Conservation (phyloP, 139 green algal genomes). For the Chlorella sp. region DNA sequence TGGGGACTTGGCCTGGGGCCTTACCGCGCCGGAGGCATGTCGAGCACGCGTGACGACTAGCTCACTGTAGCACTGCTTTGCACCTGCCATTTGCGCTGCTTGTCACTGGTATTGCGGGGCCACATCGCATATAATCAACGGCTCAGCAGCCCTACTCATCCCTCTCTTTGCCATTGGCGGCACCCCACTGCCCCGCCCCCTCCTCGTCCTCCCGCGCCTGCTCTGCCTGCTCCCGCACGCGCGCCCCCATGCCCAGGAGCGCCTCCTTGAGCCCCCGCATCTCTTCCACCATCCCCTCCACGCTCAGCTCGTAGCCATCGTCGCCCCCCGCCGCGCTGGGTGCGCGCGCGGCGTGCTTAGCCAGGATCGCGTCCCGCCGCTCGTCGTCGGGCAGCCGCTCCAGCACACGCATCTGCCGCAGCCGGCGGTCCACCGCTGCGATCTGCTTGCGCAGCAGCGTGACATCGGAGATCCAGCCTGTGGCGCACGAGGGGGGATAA, state of each 20-base stretch:
- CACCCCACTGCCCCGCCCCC: too few relatives aligned
- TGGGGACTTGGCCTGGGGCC: too few relatives aligned
- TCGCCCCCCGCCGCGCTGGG: not conserved
- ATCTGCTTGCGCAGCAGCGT: slow-evolving; percentile 69
- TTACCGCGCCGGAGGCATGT: too few relatives aligned
- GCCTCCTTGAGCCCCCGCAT: slow-evolving; percentile 21
- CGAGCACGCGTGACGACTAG: too few relatives aligned
- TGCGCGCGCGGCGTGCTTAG: slow-evolving; percentile 19
- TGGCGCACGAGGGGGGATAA: too few relatives aligned
- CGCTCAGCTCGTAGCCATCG: slow-evolving; percentile 39
- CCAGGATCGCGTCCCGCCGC: slow-evolving; percentile 50
- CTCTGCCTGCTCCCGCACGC: not conserved
- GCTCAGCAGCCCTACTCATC: not conserved
- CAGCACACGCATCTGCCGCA: slow-evolving; percentile 74
- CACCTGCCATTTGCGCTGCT: not conserved
- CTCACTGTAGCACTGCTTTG: too few relatives aligned
- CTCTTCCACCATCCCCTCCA: slow-evolving; percentile 54
- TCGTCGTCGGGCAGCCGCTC: slow-evolving; percentile 60
- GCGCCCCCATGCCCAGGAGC: slow-evolving; percentile 27
- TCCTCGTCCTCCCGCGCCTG: not conserved
- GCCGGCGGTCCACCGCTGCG: slow-evolving; percentile 59
- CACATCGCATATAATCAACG: too few relatives aligned
- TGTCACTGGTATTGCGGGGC: too few relatives aligned
- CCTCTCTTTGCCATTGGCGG: not conserved
- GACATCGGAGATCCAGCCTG: slow-evolving; percentile 70